These are phyloP conservation scores for Deinandra increscens DNA, from an alignment of 129 eudicot species.

Conservation along the genomic window DNA sequence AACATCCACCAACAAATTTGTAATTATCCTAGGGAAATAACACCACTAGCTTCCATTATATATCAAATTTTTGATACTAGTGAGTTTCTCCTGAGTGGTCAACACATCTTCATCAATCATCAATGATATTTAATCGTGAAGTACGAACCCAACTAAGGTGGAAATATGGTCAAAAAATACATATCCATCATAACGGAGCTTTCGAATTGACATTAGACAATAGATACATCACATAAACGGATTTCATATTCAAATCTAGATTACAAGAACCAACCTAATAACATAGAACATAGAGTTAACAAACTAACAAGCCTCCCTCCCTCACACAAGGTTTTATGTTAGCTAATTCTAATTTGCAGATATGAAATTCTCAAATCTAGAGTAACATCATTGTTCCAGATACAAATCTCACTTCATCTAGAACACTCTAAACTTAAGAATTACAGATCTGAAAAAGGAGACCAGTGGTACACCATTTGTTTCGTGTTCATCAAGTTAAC, in stretches of 20 bases:
- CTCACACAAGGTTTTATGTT: constrained; percentile 2
- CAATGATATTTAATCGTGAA: too few relatives aligned
- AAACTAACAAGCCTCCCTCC: background rate
- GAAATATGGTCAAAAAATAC: too few relatives aligned
- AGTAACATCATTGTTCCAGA: background rate
- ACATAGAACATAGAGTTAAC: constrained; percentile 1
- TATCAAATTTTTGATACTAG: too few relatives aligned
- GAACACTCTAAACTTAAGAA: constrained; percentile 9
- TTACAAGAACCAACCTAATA: constrained; percentile 22
- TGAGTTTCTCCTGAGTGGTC: too few relatives aligned
- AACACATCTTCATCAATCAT: too few relatives aligned
- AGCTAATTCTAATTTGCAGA: constrained; percentile 10
- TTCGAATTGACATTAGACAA: too few relatives aligned
- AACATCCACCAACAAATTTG: too few relatives aligned
- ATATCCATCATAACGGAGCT: too few relatives aligned
- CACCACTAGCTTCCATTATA: too few relatives aligned
- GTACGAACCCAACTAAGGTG: too few relatives aligned
- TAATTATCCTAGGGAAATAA: too few relatives aligned
- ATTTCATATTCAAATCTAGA: constrained; percentile 17
- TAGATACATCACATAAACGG: constrained; percentile 13
- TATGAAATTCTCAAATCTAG: constrained; percentile 16
- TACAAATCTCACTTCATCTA: background rate
- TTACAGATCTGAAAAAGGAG: background rate
- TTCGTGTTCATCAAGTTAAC: background rate
- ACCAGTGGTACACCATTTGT: background rate